Evolutionary conservation across 2,329 filamentous ascomycete genomes (phyloP), one percentile per base, ranked within the genome.

Genomic region (Pseudopyricularia javanii): DNA sequence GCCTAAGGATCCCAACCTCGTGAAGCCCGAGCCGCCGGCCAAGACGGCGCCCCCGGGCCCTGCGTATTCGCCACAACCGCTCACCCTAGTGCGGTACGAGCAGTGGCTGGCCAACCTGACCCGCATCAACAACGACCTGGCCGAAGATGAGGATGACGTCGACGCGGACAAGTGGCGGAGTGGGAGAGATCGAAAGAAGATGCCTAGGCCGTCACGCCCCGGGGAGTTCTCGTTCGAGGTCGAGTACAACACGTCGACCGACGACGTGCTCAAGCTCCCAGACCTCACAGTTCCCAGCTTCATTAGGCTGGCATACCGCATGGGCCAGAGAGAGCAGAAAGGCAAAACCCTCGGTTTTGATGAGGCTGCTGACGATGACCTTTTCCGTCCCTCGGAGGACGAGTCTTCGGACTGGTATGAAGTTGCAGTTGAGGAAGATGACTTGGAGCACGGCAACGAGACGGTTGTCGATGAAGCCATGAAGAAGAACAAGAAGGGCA

Each of bases 61-160:
- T 0, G 93, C 88, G 7, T 97, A 98, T 68, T 89, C 84, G 20
- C 82, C 86, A 7, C 93, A 98, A 64, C 74, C 88, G 0, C 73
- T 97, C 35, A 87, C 88, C 0, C 74, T 91, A 56, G 75, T 85
- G 3, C 82, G 88, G 5, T 96, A 89, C 66, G 89, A 82, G 4
- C 93, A 98, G 62, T 96, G 94, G 67, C 96, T 82, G 66, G 90
- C 91, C 56, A 98, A 98, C 65, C 71, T 98, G n/a, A 97, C 91
- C 0, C 71, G 80, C 54, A 84, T 95, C 68, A 94, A 97, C 69
- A 87, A 90, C 60, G 80, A 86, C 55, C 75, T 82, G 49, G 62
- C 67, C 2, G 60, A 59, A 17, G 57, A 68, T 6, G 62, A 65
- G 3, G 57, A 62, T 3, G 54, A 37, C 54, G 35, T 60, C 17